These are phyloP conservation scores for Sordariomycetes sp. DNA, from an alignment of 2,329 filamentous ascomycete species.

Conservation along the genomic window DNA sequence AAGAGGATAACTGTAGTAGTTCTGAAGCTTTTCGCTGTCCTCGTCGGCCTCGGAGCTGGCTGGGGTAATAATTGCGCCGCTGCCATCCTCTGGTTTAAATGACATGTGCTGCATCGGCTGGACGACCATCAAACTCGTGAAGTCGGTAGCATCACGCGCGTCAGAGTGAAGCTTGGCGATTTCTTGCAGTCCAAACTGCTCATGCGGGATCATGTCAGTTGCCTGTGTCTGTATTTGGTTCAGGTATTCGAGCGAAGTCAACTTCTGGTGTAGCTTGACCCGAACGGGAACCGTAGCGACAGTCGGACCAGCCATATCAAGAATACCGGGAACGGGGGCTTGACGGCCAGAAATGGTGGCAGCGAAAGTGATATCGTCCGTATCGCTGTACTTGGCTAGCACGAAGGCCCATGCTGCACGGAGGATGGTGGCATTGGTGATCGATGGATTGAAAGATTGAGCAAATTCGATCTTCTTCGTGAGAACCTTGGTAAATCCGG, in stretches of 20 bases:
- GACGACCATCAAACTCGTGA: conserved; percentile 9
- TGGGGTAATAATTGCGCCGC: too few relatives aligned
- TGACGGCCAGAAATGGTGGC: conserved; percentile 13
- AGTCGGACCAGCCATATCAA: conserved; percentile 8
- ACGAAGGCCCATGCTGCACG: conserved; percentile 20
- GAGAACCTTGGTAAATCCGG: too few relatives aligned
- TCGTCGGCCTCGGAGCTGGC: too few relatives aligned
- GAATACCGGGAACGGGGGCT: not conserved
- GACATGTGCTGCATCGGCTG: conserved; percentile 3
- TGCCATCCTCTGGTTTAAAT: too few relatives aligned
- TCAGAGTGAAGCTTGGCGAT: conserved; percentile 7
- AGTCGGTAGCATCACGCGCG: conserved; percentile 7
- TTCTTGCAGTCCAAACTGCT: conserved; percentile 11
- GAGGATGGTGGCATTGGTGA: conserved; percentile 11
- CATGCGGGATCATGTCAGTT: conserved; percentile 7
- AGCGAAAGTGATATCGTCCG: conserved; percentile 14
- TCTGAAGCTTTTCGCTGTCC: too few relatives aligned
- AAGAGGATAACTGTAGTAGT: too few relatives aligned
- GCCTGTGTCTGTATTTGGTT: conserved; percentile 5
- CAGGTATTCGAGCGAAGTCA: conserved; percentile 6
- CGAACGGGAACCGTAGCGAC: conserved; percentile 9
- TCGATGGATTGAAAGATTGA: not conserved
- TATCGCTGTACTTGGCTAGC: conserved; percentile 8
- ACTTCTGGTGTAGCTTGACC: conserved; percentile 2
- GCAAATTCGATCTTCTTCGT: not conserved